These are phyloP conservation scores for Monosporascus cannonballus DNA, from an alignment of 2,329 filamentous ascomycete genomes.

Conservation along the genomic window DNA sequence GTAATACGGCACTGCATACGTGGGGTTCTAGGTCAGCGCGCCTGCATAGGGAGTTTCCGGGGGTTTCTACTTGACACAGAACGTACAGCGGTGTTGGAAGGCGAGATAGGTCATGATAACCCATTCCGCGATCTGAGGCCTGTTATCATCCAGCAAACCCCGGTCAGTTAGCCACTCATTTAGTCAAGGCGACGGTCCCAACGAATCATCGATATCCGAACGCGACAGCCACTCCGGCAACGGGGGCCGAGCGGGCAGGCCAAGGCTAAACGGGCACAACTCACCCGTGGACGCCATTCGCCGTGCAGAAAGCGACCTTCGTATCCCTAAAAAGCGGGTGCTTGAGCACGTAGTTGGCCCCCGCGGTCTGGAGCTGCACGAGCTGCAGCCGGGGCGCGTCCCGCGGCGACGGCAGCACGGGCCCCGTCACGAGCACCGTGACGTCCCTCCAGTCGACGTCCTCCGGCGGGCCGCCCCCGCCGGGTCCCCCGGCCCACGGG, in stretches of 20 bases:
- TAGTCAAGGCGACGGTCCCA: too few species aligned
- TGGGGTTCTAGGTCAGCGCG: not conserved
- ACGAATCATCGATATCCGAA: not conserved
- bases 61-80: not conserved
- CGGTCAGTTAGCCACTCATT: not conserved
- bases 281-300: slow-evolving; percentile 53
- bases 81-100: slow-evolving; percentile 41
- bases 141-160: slow-evolving; percentile 14
- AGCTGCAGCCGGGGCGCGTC: slow-evolving; percentile 42
- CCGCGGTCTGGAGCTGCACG: slow-evolving; percentile 49
- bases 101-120: slow-evolving; percentile 46
- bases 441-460: slow-evolving; percentile 39
- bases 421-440: slow-evolving; percentile 42
- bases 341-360: slow-evolving; percentile 42
- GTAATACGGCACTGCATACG: slow-evolving; percentile 35
- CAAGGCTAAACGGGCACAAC: slow-evolving; percentile 8
- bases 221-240: not conserved
- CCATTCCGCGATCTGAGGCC: slow-evolving; percentile 54
- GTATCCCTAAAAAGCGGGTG: slow-evolving; percentile 44
- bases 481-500: slow-evolving; percentile 12
- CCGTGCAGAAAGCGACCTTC: slow-evolving; percentile 45
- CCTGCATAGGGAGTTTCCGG: not conserved
- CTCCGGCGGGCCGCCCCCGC: slow-evolving; percentile 13
- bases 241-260: too few species aligned
- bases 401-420: slow-evolving; percentile 34